Conservation (phyloP, 2,329 filamentous ascomycete species). For the Aspergillus sp. region DNA sequence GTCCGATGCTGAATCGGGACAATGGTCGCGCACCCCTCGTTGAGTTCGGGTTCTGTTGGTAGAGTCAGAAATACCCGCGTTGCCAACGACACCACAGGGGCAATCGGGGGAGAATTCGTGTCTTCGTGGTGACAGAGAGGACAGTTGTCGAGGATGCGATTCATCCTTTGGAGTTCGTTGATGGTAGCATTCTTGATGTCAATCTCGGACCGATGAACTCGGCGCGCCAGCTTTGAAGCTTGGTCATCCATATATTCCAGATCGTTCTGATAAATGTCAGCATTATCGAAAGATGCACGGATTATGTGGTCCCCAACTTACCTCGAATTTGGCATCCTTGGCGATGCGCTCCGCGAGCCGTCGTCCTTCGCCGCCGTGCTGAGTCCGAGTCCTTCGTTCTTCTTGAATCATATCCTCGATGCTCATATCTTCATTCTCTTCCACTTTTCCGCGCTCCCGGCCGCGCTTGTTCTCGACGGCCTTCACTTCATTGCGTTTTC, state of each 20-base stretch:
- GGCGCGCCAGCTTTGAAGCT: slow-evolving; percentile 80
- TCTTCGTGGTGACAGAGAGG: slow-evolving; percentile 93
- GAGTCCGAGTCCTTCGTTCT: slow-evolving; percentile 78
- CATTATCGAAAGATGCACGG: slow-evolving; percentile 2
- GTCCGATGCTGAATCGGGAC: slow-evolving; percentile 82
- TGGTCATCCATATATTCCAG: slow-evolving; percentile 98
- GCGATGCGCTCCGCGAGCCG: slow-evolving; percentile 89
- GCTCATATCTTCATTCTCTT: slow-evolving; percentile 92
- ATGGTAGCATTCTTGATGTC: slow-evolving; percentile 87
- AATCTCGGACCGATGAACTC: slow-evolving; percentile 82
- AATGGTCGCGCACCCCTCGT: slow-evolving; percentile 79
- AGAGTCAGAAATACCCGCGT: slow-evolving; percentile 87
- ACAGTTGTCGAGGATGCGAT: slow-evolving; percentile 79
- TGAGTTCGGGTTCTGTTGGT: slow-evolving; percentile 84
- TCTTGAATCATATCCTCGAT: slow-evolving; percentile 97
- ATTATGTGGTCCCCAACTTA: slow-evolving; percentile 29
- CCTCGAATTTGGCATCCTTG: slow-evolving; percentile 84
- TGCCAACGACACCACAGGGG: slow-evolving; percentile 80
- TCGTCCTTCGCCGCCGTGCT: slow-evolving; percentile 74
- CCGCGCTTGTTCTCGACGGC: slow-evolving; percentile 77
- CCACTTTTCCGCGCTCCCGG: slow-evolving; percentile 76
- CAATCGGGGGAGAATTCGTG: slow-evolving; percentile 70
- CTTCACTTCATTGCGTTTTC: slow-evolving; percentile 71
- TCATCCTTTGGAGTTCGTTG: slow-evolving; percentile 84
- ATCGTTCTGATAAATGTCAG: slow-evolving; percentile 56